These are phyloP conservation scores for Melampsora abietis-canadensis DNA, from an alignment of 1,284 basidiomycete genomes.

Conservation along the genomic window DNA sequence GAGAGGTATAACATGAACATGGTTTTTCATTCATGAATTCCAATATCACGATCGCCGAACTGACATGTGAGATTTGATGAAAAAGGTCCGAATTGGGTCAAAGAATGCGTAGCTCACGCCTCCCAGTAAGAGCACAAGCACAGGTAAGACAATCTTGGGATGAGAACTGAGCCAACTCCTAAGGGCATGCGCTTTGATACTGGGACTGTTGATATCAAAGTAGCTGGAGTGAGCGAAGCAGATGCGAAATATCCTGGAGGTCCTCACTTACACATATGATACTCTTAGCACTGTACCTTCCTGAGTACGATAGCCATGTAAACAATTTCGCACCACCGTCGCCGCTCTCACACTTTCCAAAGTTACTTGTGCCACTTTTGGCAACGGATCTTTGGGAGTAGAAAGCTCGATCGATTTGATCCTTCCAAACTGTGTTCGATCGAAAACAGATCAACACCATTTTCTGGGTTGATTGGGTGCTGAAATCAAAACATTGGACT, in stretches of 20 bases:
- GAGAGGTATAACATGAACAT: constrained; percentile 35
- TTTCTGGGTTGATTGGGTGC: constrained; percentile 49
- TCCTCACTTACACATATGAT: constrained; percentile 14
- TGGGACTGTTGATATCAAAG: constrained; percentile 10
- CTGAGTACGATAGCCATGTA: constrained; percentile 66
- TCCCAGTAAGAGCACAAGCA: constrained; percentile 81
- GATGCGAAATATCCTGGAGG: neutral
- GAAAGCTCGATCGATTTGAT: constrained; percentile 29
- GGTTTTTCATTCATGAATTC: constrained; percentile 48
- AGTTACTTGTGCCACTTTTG: constrained; percentile 45
- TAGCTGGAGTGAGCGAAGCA: neutral
- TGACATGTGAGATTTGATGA: constrained; percentile 75
- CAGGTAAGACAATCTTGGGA: constrained; percentile 78
- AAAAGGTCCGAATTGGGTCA: constrained; percentile 81
- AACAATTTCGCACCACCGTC: constrained; percentile 75
- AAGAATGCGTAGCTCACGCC: constrained; percentile 71
- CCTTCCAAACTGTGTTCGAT: constrained; percentile 36
- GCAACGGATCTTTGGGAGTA: constrained; percentile 16
- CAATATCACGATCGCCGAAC: constrained; percentile 67
- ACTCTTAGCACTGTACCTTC: constrained; percentile 51
- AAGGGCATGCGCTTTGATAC: constrained; percentile 70
- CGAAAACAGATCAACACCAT: neutral
- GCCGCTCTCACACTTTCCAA: constrained; percentile 62
- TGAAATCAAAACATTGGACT: constrained; percentile 55
- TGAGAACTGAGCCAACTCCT: constrained; percentile 79